A percentile compares a stretch with the other conserved stretches of the same genome.
These are phyloP conservation scores for Sedum album DNA, from an alignment of 164 flowering plant species.

Conservation along the genomic window DNA sequence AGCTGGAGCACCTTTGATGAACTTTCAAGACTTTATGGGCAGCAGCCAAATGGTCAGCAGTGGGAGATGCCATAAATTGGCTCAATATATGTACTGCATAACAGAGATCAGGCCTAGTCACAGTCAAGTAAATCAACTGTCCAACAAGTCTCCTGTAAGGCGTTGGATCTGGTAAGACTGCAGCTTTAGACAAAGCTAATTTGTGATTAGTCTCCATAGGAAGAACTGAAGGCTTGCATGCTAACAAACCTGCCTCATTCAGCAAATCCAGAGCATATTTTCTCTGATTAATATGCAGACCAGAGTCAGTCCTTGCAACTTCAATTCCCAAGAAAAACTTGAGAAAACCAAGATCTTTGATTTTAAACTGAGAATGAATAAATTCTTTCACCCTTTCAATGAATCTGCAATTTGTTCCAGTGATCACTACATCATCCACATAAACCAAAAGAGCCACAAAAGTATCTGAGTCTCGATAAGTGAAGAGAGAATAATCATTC, in stretches of 20 bases:
- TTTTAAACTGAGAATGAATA: slow-evolving; percentile 7
- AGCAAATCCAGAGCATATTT: slow-evolving; percentile 15
- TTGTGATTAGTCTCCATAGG: slow-evolving; percentile 10
- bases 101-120: slow-evolving; percentile 13
- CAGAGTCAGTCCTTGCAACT: slow-evolving; percentile 6
- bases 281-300: slow-evolving; percentile 8
- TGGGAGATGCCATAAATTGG: slow-evolving; percentile 13
- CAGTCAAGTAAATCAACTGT: slow-evolving; percentile 12
- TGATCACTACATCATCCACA: no score
- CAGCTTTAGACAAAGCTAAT: not conserved
- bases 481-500: slow-evolving; percentile 6
- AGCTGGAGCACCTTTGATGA: slow-evolving; percentile 1
- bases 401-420: slow-evolving; percentile 3
- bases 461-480: not conserved
- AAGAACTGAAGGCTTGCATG: slow-evolving; percentile 7
- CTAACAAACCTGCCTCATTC: slow-evolving; percentile 2
- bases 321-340: slow-evolving; percentile 17
- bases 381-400: not conserved
- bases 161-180: not conserved
- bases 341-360: slow-evolving; percentile 12
- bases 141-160: slow-evolving; percentile 12
- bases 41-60: not conserved
- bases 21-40: slow-evolving; percentile 4
- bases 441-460: not conserved
- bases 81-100: slow-evolving; percentile 11